phyloP scores from a whole-genome alignment of 2,329 filamentous ascomycete genomes.

The Paecilomyces formosus region DNA sequence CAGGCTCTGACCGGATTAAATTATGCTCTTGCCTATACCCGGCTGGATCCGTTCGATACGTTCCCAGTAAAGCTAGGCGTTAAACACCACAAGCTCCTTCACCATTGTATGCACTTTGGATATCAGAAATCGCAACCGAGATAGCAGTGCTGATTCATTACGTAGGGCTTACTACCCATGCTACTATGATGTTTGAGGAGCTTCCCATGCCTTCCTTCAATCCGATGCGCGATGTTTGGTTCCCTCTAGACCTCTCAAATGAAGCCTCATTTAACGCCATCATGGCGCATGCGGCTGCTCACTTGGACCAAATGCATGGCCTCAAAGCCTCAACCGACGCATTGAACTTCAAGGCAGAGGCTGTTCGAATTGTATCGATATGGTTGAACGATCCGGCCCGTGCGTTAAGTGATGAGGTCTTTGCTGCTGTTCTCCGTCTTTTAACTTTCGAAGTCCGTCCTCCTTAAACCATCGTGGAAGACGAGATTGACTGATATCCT shows the following conservation, averaged over 20 bases:
- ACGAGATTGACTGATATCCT: neutral
- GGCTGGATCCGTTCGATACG: constrained; percentile 28
- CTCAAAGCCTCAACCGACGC: constrained; percentile 16
- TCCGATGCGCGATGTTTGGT: constrained; percentile 34
- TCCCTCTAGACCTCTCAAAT: constrained; percentile 35
- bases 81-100: constrained; percentile 28
- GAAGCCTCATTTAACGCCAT: constrained; percentile 34
- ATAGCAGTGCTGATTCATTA: neutral
- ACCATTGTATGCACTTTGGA: constrained; percentile 24
- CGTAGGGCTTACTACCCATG: constrained; percentile 22
- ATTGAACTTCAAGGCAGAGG: constrained; percentile 25
- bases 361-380: constrained; percentile 24
- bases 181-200: constrained; percentile 26
- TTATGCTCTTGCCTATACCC: constrained; percentile 17
- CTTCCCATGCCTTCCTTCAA: constrained; percentile 22
- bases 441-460: constrained; percentile 24
- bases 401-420: constrained; percentile 26
- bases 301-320: constrained; percentile 27
- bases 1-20: constrained; percentile 18
- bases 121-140: neutral
- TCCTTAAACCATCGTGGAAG: neutral
- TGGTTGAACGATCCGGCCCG: constrained; percentile 22
- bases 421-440: constrained; percentile 24
- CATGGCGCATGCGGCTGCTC: constrained; percentile 36
- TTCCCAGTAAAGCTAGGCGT: constrained; percentile 26